These are phyloP conservation scores for Globisporangium paddicum DNA, from an alignment of 352 stramenopile genomes.

Conservation along the genomic window DNA sequence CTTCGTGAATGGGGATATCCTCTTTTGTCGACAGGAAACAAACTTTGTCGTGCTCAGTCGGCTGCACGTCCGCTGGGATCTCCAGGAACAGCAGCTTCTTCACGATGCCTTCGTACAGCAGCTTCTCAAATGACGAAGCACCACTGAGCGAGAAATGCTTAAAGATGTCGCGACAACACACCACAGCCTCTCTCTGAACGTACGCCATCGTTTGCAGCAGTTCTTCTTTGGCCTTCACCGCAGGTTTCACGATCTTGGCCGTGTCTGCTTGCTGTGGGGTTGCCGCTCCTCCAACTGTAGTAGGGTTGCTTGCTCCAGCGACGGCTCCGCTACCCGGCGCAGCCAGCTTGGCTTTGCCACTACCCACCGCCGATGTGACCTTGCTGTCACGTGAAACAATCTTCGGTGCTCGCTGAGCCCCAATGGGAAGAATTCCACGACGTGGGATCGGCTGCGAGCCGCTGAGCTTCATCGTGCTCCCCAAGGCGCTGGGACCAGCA, in stretches of 20 bases:
- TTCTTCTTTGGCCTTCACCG: constrained; percentile 76
- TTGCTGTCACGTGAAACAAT: constrained; percentile 24
- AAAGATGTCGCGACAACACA: constrained; percentile 71
- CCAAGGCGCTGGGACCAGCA: constrained; percentile 24
- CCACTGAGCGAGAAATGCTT: constrained; percentile 59
- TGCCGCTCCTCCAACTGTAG: neutral
- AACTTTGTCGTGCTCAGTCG: constrained; percentile 81
- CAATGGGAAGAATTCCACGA: constrained; percentile 28
- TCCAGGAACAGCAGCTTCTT: constrained; percentile 84
- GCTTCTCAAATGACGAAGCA: constrained; percentile 68
- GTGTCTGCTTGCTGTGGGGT: constrained; percentile 14
- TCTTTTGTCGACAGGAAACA: constrained; percentile 83
- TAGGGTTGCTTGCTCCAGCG: neutral
- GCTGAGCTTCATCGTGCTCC: constrained; percentile 41
- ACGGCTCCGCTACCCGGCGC: constrained; percentile 7
- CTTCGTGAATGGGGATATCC: constrained; percentile 73
- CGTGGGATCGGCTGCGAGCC: constrained; percentile 52
- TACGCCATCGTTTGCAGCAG: constrained; percentile 70
- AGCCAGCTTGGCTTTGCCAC: constrained; percentile 35
- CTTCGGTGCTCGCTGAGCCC: constrained; percentile 18
- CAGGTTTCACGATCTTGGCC: constrained; percentile 58
- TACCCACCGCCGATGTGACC: constrained; percentile 11
- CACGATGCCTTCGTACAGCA: constrained; percentile 74
- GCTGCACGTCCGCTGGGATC: constrained; percentile 74
- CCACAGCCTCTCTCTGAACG: constrained; percentile 65